phyloP scores from a whole-genome alignment of 495 filamentous ascomycete species.

The Podospora sp. region DNA sequence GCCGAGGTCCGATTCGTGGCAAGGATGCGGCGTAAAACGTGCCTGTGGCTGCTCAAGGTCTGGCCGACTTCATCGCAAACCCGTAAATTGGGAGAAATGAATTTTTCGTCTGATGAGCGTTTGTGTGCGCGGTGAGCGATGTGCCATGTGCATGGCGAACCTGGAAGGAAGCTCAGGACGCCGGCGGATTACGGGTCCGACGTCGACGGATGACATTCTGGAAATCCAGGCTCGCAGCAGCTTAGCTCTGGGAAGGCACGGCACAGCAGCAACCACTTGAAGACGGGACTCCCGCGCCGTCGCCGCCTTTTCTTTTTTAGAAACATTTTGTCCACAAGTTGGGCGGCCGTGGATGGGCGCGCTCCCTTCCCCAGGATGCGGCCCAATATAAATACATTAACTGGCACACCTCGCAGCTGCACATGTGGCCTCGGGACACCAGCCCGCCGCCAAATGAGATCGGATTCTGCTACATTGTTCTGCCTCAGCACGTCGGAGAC shows the following conservation, averaged over 20 bases:
- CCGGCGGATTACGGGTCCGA: background rate
- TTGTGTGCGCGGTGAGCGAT: too few relatives aligned
- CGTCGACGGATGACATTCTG: background rate
- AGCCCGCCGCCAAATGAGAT: constrained; percentile 32
- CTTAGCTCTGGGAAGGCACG: constrained; percentile 7
- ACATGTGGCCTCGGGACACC: constrained; percentile 34
- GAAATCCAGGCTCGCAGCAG: constrained; percentile 14
- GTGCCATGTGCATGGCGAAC: background rate
- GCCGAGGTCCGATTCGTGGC: constrained; percentile 10
- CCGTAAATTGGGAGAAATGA: background rate
- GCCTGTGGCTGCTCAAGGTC: background rate
- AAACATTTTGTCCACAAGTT: constrained; percentile 22
- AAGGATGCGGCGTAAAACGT: background rate
- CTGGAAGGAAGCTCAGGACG: constrained; percentile 4
- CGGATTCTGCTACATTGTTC: constrained; percentile 25
- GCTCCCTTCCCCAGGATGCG: constrained; percentile 28
- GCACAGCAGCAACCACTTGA: constrained; percentile 16
- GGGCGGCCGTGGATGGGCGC: constrained; percentile 11
- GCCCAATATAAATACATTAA: constrained; percentile 37
- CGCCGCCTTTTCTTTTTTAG: constrained; percentile 26
- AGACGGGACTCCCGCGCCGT: constrained; percentile 21
- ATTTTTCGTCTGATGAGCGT: background rate
- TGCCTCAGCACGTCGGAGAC: constrained; percentile 3
- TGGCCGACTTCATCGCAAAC: background rate
- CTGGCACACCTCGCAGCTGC: constrained; percentile 30